These are phyloP conservation scores for Physaria fendleri DNA, from an alignment of 345 rosid species.

Conservation along the genomic window DNA sequence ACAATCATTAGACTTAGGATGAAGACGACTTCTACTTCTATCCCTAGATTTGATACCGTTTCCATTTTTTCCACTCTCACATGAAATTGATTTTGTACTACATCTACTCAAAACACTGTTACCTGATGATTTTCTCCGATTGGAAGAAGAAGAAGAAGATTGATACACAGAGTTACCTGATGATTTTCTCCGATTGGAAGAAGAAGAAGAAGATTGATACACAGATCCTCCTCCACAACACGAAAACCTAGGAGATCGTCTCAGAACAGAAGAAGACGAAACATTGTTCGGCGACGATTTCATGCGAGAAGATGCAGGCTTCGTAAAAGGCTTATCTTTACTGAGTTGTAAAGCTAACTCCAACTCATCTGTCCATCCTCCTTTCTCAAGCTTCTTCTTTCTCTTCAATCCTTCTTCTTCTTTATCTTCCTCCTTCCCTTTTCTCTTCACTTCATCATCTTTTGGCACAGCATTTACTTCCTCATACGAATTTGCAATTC, in stretches of 20 bases:
- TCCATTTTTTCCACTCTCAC: slow-evolving; percentile 14
- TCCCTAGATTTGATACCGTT: slow-evolving; percentile 11
- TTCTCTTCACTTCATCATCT: too few species aligned
- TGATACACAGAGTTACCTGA: too few species aligned
- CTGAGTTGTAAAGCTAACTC: too few species aligned
- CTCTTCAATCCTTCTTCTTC: too few species aligned
- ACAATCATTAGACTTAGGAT: slow-evolving; percentile 6
- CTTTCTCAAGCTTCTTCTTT: too few species aligned
- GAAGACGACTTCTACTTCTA: slow-evolving; percentile 12
- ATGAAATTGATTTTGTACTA: slow-evolving; percentile 9
- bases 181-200: too few species aligned
- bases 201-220: too few species aligned
- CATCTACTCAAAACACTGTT: slow-evolving; percentile 10
- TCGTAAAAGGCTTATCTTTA: neutral
- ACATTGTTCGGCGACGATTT: neutral
- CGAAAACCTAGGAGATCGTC: slow-evolving; percentile 30
- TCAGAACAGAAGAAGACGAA: slow-evolving; percentile 7
- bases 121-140: neutral
- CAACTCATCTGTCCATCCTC: too few species aligned
- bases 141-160: too few species aligned
- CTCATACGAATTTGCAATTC: too few species aligned
- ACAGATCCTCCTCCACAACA: slow-evolving; percentile 16
- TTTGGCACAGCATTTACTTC: too few species aligned
- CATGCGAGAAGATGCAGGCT: neutral
- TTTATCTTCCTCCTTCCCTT: too few species aligned